Evolutionary conservation across 106 monocot genomes (phyloP).

Genomic region (Dendrobium chrysotoxum): DNA sequence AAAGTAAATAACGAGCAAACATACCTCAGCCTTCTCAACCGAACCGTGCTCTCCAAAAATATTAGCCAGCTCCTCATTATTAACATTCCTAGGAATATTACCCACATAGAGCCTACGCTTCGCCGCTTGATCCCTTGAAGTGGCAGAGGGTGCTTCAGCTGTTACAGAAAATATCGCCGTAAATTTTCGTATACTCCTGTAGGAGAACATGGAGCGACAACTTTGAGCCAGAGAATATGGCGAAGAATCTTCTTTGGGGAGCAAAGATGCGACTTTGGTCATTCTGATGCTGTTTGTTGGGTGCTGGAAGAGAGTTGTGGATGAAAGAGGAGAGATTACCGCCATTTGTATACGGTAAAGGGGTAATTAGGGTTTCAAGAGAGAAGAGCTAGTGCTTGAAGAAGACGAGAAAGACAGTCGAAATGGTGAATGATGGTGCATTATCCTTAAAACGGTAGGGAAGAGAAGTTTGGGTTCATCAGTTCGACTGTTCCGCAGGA

Average conservation of each 20-base stretch:
- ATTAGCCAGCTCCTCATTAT: slow-evolving; percentile 54
- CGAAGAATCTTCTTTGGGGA: not conserved
- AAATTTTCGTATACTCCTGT: not conserved
- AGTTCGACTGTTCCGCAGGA: no score
- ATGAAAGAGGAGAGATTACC: slow-evolving; percentile 3
- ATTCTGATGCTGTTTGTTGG: not conserved
- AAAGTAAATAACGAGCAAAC: not conserved
- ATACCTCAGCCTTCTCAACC: slow-evolving; percentile 92
- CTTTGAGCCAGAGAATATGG: not conserved
- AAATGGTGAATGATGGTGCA: not conserved
- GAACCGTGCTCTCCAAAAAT: slow-evolving; percentile 72
- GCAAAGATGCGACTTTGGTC: not conserved
- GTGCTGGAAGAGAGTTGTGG: not conserved
- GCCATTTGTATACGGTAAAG: not conserved
- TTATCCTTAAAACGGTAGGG: not conserved
- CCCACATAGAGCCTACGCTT: slow-evolving; percentile 83
- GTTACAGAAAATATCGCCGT: slow-evolving; percentile 14
- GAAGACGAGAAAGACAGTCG: not conserved
- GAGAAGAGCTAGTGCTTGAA: not conserved
- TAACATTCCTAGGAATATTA: slow-evolving; percentile 74
- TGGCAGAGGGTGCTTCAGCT: slow-evolving; percentile 5
- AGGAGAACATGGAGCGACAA: not conserved
- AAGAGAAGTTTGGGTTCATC: no score
- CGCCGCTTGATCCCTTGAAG: slow-evolving; percentile 25
- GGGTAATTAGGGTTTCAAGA: not conserved